These are phyloP conservation scores for Arabis hirsuta DNA, from an alignment of 345 rosid genomes.

Conservation along the genomic window DNA sequence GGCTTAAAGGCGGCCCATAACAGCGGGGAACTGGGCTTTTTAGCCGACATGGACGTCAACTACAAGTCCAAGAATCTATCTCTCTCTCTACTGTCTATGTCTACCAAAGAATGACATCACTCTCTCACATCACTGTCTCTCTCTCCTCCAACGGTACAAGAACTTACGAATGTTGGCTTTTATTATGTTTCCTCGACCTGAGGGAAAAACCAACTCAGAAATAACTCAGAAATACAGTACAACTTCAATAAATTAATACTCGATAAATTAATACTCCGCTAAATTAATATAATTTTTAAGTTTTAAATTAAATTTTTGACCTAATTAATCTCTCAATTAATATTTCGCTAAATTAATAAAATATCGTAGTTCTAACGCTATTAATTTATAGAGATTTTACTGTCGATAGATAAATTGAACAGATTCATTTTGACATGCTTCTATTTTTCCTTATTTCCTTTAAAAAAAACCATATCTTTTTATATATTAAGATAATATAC, in stretches of 20 bases:
- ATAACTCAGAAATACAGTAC: too few relatives aligned
- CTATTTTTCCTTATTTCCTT: background rate
- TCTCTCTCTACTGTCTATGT: background rate
- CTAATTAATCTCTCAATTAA: too few relatives aligned
- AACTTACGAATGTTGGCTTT: slow-evolving; percentile 5
- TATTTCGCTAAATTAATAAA: too few relatives aligned
- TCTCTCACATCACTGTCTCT: background rate
- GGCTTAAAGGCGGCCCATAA: background rate
- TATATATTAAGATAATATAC: background rate
- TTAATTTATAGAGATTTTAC: too few relatives aligned
- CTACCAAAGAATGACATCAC: background rate
- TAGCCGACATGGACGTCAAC: too few relatives aligned
- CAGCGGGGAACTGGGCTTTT: too few relatives aligned
- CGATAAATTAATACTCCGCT: too few relatives aligned
- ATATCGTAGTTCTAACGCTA: too few relatives aligned
- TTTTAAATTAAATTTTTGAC: too few relatives aligned
- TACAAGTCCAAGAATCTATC: too few relatives aligned
- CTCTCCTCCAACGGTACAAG: slow-evolving; percentile 26
- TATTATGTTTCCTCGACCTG: slow-evolving; percentile 1
- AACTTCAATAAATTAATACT: too few relatives aligned
- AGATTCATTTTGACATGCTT: slow-evolving; percentile 25
- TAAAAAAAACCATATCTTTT: background rate
- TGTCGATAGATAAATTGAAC: background rate
- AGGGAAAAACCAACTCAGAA: slow-evolving; percentile 38
- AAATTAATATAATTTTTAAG: too few relatives aligned